phyloP scores from a whole-genome alignment of 176 grass and related monocot genomes.

The Luzula sylvatica region DNA sequence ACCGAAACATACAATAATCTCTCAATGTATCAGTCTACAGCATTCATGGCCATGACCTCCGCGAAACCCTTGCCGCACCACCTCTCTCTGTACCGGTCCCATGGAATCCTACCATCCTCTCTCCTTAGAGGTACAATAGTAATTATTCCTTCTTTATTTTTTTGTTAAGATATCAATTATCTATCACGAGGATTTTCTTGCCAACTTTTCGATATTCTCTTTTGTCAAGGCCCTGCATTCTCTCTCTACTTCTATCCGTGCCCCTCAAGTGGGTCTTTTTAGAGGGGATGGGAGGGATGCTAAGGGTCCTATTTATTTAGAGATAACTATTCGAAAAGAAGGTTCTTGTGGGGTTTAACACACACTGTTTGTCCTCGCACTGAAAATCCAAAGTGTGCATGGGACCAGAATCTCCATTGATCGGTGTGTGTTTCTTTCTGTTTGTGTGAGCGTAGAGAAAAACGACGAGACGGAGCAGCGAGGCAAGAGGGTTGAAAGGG shows the following conservation, averaged over 20 bases:
- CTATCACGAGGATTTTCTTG: no score
- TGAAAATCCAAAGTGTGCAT: not conserved
- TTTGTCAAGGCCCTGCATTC: not conserved
- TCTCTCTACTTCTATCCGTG: not conserved
- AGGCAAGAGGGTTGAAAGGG: not conserved
- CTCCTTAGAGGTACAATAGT: no score
- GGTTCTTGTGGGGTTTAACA: slow-evolving; percentile 1
- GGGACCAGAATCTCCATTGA: slow-evolving; percentile 6
- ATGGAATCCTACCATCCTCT: no score
- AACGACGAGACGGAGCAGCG: slow-evolving; percentile 4
- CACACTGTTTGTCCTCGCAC: not conserved
- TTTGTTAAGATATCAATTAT: no score
- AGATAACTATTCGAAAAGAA: not conserved
- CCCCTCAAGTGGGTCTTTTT: slow-evolving; percentile 2
- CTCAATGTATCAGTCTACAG: no score
- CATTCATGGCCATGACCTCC: no score
- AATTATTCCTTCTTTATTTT: no score
- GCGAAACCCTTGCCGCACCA: no score
- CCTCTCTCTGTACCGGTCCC: no score
- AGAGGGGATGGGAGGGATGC: not conserved
- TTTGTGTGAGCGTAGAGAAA: slow-evolving; percentile 5
- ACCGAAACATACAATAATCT: no score
- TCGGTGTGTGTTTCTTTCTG: not conserved
- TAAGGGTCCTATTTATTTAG: slow-evolving; percentile 2
- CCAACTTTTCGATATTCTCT: not conserved